Percentiles rank a stretch among this genome's conserved stretches.
Conservation (phyloP, 2,329 filamentous ascomycete species). For the Colletotrichum musae region DNA sequence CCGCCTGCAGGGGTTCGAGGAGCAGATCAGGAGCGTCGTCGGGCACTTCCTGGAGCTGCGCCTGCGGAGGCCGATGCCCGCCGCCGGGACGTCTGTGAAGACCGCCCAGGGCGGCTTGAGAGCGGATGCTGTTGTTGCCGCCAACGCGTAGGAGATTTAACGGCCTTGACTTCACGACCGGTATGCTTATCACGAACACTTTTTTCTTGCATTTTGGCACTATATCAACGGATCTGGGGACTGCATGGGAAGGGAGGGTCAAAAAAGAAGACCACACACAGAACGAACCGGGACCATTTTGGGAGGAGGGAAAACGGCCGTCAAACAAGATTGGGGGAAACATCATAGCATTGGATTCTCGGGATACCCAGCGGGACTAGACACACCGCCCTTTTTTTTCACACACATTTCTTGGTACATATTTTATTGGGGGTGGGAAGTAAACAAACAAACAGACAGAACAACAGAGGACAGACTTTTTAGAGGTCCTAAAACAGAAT, state of each 20-base stretch:
- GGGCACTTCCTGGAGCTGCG: conserved; percentile 53
- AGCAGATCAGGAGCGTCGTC: conserved; percentile 51
- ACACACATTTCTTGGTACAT: conserved; percentile 14
- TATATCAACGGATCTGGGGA: not conserved
- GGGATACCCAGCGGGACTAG: conserved; percentile 32
- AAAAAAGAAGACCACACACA: not conserved
- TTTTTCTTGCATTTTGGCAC: not conserved
- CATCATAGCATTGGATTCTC: not conserved
- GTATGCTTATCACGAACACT: conserved; percentile 1
- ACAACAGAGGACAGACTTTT: not conserved
- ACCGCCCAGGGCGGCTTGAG: conserved; percentile 6
- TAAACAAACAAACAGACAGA: not conserved
- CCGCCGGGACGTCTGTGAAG: not conserved
- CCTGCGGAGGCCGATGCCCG: conserved; percentile 8
- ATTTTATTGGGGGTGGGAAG: not conserved
- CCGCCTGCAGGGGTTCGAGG: conserved; percentile 50
- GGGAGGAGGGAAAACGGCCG: not conserved
- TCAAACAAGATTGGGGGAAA: not conserved
- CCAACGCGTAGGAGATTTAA: conserved; percentile 6
- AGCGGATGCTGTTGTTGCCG: conserved; percentile 3
- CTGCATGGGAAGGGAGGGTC: not conserved
- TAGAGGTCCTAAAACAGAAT: too few relatives aligned
- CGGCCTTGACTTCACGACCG: conserved; percentile 1
- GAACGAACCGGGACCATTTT: not conserved
- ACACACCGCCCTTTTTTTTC: not conserved